phyloP scores from a whole-genome alignment of 1,284 basidiomycete genomes.

The Vanrija humicola region DNA sequence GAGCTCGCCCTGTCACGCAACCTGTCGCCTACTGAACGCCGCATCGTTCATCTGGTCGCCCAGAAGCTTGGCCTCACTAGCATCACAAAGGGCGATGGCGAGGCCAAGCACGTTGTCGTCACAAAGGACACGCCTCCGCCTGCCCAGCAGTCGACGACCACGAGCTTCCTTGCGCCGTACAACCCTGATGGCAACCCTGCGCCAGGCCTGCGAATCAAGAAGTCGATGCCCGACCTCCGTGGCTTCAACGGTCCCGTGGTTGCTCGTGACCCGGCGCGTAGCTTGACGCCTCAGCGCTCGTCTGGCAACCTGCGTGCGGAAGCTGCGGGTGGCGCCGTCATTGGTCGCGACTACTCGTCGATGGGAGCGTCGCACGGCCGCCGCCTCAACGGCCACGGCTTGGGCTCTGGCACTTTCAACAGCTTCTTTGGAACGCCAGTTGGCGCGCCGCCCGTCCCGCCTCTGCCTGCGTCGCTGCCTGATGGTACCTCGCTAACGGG shows the following conservation, averaged over 20 bases:
- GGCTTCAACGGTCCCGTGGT: constrained; percentile 60
- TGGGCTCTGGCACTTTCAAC: constrained; percentile 27
- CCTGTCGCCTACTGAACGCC: constrained; percentile 76
- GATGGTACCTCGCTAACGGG: constrained; percentile 1
- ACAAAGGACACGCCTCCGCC: constrained; percentile 50
- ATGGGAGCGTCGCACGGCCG: constrained; percentile 35
- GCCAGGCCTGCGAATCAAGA: constrained; percentile 73
- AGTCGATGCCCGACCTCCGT: constrained; percentile 74
- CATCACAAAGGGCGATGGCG: constrained; percentile 87
- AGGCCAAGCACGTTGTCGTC: constrained; percentile 88
- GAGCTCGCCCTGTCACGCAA: constrained; percentile 91
- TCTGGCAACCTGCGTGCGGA: constrained; percentile 89
- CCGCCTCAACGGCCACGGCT: constrained; percentile 23
- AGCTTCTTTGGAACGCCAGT: constrained; percentile 26
- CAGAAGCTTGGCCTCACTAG: constrained; percentile 94
- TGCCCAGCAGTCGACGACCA: constrained; percentile 45
- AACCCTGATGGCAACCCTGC: constrained; percentile 59
- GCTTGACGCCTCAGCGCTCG: constrained; percentile 74
- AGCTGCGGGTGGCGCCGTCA: constrained; percentile 70
- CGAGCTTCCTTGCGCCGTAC: constrained; percentile 47
- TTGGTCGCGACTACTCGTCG: constrained; percentile 35
- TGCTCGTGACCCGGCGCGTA: constrained; percentile 68
- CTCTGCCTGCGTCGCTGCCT: constrained; percentile 21
- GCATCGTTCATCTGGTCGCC: constrained; percentile 92
- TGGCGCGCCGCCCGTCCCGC: constrained; percentile 40